These are phyloP conservation scores for Mortierella sp. DNA, from an alignment of 371 early-diverging fungal species.

Conservation along the genomic window DNA sequence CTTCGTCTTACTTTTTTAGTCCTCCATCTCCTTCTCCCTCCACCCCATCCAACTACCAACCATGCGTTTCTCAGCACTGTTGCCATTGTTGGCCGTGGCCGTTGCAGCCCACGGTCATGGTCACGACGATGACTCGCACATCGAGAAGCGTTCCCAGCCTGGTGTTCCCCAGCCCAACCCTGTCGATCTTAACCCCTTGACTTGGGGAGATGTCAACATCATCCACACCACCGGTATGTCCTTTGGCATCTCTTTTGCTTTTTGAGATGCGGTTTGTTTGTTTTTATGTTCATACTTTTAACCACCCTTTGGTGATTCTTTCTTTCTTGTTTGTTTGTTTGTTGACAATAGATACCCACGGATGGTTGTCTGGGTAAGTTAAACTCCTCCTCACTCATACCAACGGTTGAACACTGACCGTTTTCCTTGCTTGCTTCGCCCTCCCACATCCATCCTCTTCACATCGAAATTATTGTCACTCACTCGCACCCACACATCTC, in stretches of 20 bases:
- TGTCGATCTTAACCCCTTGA: constrained; percentile 55
- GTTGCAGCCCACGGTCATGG: constrained; percentile 21
- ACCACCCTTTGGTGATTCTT: not conserved
- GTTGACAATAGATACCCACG: constrained; percentile 33
- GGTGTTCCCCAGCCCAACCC: constrained; percentile 49
- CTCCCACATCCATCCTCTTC: not conserved
- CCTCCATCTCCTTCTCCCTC: not conserved
- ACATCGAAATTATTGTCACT: not conserved
- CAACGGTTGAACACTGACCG: not conserved
- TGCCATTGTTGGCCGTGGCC: constrained; percentile 33
- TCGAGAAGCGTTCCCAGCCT: constrained; percentile 58
- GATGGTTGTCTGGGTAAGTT: constrained; percentile 43
- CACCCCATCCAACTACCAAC: not conserved
- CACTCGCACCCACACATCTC: not conserved
- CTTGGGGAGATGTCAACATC: constrained; percentile 68
- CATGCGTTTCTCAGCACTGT: not conserved
- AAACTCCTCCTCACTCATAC: not conserved
- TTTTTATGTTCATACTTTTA: not conserved
- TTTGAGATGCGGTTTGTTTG: not conserved
- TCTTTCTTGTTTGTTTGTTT: not conserved
- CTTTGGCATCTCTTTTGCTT: not conserved
- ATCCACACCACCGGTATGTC: constrained; percentile 65
- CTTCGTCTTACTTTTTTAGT: constrained; percentile 19
- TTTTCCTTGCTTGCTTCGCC: not conserved
- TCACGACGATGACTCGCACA: not conserved